These are phyloP conservation scores for Cryptococcus deneoformans DNA, from an alignment of 1,284 basidiomycete species.

Conservation along the genomic window DNA sequence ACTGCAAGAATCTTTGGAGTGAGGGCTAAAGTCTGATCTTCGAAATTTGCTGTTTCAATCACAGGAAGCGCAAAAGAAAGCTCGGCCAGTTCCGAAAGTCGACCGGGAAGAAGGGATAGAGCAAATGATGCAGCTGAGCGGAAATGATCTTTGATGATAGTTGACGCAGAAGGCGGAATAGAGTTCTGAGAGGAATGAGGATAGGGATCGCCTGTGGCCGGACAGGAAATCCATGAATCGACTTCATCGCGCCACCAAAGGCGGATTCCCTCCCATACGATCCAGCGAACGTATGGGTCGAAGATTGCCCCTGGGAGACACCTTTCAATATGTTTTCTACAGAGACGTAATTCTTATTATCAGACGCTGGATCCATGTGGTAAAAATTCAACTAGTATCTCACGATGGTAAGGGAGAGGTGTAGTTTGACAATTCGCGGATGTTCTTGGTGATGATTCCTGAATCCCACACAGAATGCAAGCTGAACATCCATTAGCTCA, in stretches of 20 bases:
- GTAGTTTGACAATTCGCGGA: slow-evolving; percentile 74
- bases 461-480: slow-evolving; percentile 85
- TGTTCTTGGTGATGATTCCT: slow-evolving; percentile 72
- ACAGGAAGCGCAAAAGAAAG: slow-evolving; percentile 16
- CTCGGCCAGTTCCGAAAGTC: slow-evolving; percentile 8
- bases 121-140: slow-evolving; percentile 16
- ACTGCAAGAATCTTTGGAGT: slow-evolving; percentile 13
- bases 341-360: too few relatives aligned
- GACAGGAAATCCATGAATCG: slow-evolving; percentile 64
- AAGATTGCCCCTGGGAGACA: slow-evolving; percentile 77
- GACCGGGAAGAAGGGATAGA: slow-evolving; percentile 16
- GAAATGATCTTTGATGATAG: slow-evolving; percentile 19
- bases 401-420: slow-evolving; percentile 61
- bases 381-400: slow-evolving; percentile 7
- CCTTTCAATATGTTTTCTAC: slow-evolving; percentile 61
- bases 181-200: slow-evolving; percentile 36
- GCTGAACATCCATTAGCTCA: slow-evolving; percentile 47
- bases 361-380: neutral
- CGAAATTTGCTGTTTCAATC: slow-evolving; percentile 23
- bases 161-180: slow-evolving; percentile 25
- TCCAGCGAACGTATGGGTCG: slow-evolving; percentile 80
- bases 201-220: slow-evolving; percentile 49
- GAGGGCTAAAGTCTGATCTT: slow-evolving; percentile 19
- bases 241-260: slow-evolving; percentile 62
- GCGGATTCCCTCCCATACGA: slow-evolving; percentile 77